Conservation (phyloP, 352 stramenopile genomes). For the Poterioochromonas sp. region DNA sequence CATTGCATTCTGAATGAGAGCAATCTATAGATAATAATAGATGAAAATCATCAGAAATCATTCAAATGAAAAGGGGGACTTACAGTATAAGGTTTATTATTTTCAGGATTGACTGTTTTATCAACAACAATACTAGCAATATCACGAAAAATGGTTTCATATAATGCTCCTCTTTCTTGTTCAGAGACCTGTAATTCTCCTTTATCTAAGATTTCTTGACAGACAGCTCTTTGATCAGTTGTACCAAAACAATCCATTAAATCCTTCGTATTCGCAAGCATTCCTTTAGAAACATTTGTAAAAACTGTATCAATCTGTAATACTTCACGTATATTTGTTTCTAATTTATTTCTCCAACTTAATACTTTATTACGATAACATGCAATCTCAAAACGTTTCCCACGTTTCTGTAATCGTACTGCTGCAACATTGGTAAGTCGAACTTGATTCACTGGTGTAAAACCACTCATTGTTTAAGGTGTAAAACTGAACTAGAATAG, state of each 20-base stretch:
- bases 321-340: conserved; percentile 20
- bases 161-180: neutral
- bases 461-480: conserved; percentile 24
- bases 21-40: conserved; percentile 43
- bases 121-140: conserved; percentile 26
- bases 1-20: conserved; percentile 29
- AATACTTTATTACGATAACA: conserved; percentile 96
- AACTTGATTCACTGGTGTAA: conserved; percentile 59
- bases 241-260: conserved; percentile 5
- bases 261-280: conserved; percentile 6
- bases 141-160: conserved; percentile 21
- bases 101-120: conserved; percentile 23
- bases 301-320: conserved; percentile 16
- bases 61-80: neutral
- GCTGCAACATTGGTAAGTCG: conserved; percentile 92
- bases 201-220: conserved; percentile 23
- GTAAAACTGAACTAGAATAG: too few relatives aligned
- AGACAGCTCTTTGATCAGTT: neutral
- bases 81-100: conserved; percentile 21
- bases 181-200: conserved; percentile 28
- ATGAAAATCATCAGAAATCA: neutral
- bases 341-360: conserved; percentile 21
- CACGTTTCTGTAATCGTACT: conserved; percentile 81
- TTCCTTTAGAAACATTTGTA: conserved; percentile 23
- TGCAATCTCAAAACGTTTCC: conserved; percentile 97